These are phyloP conservation scores for Suhomyces wounanorum DNA, from an alignment of 1,139 yeast genomes.

Conservation along the genomic window DNA sequence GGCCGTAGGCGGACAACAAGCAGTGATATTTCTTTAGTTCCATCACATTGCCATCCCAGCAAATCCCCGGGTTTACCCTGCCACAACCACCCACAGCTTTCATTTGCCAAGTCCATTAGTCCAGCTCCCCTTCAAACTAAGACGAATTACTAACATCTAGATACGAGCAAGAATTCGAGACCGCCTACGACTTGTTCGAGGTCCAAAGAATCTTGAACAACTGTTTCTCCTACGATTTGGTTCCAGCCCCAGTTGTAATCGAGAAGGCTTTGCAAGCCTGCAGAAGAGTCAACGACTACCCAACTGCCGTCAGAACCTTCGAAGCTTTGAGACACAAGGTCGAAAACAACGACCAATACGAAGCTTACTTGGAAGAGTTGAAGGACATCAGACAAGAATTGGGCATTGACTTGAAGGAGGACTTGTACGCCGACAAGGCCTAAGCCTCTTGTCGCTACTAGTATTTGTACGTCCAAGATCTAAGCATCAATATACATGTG, in stretches of 20 bases:
- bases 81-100: too few relatives aligned
- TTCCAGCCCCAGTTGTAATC: conserved; percentile 95
- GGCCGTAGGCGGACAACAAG: too few relatives aligned
- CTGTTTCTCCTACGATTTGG: conserved; percentile 97
- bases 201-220: conserved; percentile 89
- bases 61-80: too few relatives aligned
- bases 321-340: conserved; percentile 95
- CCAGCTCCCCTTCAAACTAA: neutral
- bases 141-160: conserved; percentile 39
- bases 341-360: conserved; percentile 89
- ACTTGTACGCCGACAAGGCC: conserved; percentile 50
- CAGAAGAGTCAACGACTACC: conserved; percentile 98
- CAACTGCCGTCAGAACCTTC: conserved; percentile 97
- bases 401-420: conserved; percentile 94
- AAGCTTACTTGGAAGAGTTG: conserved; percentile 93
- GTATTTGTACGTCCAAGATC: neutral
- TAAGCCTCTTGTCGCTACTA: neutral
- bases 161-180: conserved; percentile 96
- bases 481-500: conserved; percentile 1
- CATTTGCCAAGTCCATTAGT: neutral
- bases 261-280: conserved; percentile 97
- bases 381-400: conserved; percentile 89
- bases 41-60: too few relatives aligned
- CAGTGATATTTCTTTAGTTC: too few relatives aligned
- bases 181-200: conserved; percentile 96